Conservation (phyloP, 2,329 filamentous ascomycete species). For the Fusarium albosuccineum region DNA sequence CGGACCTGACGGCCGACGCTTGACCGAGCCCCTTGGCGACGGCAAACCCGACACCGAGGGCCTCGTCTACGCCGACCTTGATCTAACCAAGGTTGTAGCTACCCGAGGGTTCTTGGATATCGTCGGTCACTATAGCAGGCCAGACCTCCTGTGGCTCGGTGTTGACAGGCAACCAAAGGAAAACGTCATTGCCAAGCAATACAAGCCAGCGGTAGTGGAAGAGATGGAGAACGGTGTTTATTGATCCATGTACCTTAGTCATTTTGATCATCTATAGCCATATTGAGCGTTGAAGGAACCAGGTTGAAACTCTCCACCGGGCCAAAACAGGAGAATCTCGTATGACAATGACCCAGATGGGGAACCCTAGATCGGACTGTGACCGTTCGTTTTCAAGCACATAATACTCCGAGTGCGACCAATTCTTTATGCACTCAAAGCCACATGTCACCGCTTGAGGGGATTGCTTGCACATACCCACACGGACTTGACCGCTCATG, state of each 20-base stretch:
- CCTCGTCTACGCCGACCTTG: constrained; percentile 64
- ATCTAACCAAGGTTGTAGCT: constrained; percentile 58
- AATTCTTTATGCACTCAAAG: neutral
- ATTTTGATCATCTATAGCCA: too few species aligned
- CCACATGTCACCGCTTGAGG: too few species aligned
- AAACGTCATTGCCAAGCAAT: constrained; percentile 25
- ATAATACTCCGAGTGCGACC: neutral
- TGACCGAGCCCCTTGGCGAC: constrained; percentile 31
- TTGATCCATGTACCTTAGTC: neutral
- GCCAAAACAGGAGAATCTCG: too few species aligned
- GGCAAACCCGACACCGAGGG: constrained; percentile 52
- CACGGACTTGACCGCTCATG: neutral
- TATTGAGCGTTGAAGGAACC: too few species aligned
- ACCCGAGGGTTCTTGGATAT: constrained; percentile 56
- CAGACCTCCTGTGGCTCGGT: constrained; percentile 56
- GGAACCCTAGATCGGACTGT: too few species aligned
- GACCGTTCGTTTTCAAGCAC: too few species aligned
- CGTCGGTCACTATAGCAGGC: constrained; percentile 52
- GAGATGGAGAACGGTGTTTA: neutral
- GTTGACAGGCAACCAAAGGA: constrained; percentile 37
- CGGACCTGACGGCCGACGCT: constrained; percentile 39
- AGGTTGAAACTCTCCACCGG: too few species aligned
- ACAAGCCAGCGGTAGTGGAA: constrained; percentile 16
- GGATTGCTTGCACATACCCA: neutral
- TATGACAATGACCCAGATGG: too few species aligned